These are phyloP conservation scores for Epichloe gansuensis DNA, from an alignment of 2,329 filamentous ascomycete genomes.

Conservation along the genomic window DNA sequence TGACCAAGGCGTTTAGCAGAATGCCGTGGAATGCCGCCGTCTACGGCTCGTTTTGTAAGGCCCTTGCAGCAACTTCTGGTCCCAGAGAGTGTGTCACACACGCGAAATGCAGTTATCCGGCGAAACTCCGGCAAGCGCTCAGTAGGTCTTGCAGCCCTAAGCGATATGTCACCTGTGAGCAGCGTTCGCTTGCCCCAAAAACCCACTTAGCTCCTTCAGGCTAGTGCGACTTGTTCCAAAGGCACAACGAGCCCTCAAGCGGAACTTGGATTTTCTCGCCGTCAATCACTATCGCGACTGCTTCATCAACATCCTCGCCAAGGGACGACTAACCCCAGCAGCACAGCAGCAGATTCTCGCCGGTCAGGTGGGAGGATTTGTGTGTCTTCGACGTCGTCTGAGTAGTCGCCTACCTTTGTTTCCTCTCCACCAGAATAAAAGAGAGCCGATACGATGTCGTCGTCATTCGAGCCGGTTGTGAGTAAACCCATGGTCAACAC, in stretches of 20 bases:
- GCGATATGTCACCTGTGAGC: conserved; percentile 16
- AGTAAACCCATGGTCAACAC: conserved; percentile 28
- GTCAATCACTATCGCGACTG: conserved; percentile 28
- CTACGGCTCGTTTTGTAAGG: too few species aligned
- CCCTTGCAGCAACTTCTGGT: too few species aligned
- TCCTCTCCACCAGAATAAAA: conserved; percentile 17
- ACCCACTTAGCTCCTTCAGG: conserved; percentile 18
- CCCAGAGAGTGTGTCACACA: too few species aligned
- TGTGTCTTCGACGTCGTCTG: conserved; percentile 21
- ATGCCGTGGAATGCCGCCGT: background rate
- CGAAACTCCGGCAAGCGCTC: conserved; percentile 16
- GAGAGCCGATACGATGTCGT: conserved; percentile 47
- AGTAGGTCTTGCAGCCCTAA: conserved; percentile 33
- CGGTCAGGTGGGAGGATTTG: conserved; percentile 26
- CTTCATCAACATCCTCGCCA: conserved; percentile 23
- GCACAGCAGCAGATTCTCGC: conserved; percentile 29
- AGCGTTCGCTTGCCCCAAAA: conserved; percentile 24
- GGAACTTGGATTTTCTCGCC: conserved; percentile 29
- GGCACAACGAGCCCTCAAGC: conserved; percentile 28
- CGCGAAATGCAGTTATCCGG: conserved; percentile 10
- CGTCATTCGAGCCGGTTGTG: conserved; percentile 55
- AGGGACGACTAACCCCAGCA: conserved; percentile 31
- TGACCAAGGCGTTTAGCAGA: background rate
- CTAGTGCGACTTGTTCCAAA: conserved; percentile 22
- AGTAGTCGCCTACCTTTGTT: conserved; percentile 22